Conservation (phyloP, 257 asterid species). For the Datura wrightii region DNA sequence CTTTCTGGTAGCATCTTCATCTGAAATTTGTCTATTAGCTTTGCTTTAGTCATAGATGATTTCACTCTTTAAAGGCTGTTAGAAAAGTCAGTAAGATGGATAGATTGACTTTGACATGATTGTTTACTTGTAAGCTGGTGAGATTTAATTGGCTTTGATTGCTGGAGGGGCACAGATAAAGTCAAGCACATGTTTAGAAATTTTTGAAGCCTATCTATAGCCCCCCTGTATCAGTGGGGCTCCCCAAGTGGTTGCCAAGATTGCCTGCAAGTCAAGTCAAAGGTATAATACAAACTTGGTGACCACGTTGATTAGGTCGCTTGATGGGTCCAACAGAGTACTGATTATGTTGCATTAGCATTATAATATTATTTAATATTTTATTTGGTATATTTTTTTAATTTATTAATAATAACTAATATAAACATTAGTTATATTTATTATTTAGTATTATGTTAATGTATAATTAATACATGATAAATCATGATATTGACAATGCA, state of each 20-base stretch:
- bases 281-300: slow-evolving; percentile 21
- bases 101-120: background rate
- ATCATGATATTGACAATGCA: too few relatives aligned
- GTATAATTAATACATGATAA: too few relatives aligned
- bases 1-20: background rate
- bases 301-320: background rate
- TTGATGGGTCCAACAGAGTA: background rate
- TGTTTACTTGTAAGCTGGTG: background rate
- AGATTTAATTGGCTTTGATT: background rate
- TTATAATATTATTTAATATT: too few relatives aligned
- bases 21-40: background rate
- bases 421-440: too few relatives aligned
- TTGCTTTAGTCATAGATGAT: slow-evolving; percentile 10
- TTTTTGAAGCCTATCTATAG: background rate
- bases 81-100: slow-evolving; percentile 2
- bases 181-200: background rate
- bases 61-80: background rate
- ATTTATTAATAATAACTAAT: too few relatives aligned
- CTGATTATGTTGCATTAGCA: background rate
- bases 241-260: background rate
- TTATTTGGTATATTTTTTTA: too few relatives aligned
- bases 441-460: too few relatives aligned
- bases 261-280: background rate
- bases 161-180: background rate
- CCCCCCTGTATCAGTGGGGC: too few relatives aligned